Conservation (phyloP, 306 rosid genomes). For the Abrus pulchellus region DNA sequence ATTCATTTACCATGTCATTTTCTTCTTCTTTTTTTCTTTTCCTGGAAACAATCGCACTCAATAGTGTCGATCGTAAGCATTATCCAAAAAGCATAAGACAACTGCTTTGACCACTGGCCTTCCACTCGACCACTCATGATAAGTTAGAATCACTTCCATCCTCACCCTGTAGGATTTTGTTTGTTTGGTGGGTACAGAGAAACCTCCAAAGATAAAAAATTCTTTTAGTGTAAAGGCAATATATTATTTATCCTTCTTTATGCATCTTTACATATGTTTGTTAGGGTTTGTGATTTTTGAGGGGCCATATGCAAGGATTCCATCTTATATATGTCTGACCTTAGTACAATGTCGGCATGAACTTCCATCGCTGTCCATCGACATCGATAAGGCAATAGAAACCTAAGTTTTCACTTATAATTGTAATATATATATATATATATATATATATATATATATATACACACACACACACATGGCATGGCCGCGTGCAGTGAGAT, state of each 20-base stretch:
- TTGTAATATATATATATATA: not conserved
- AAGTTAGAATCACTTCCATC: constrained; percentile 13
- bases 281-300: constrained; percentile 43
- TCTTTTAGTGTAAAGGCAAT: constrained; percentile 13
- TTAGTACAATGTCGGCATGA: not conserved
- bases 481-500: not conserved
- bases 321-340: not conserved
- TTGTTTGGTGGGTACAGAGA: constrained; percentile 32
- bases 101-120: not conserved
- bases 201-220: not conserved
- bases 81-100: not conserved
- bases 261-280: constrained; percentile 27
- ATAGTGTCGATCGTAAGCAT: not conserved
- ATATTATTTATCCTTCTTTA: constrained; percentile 28
- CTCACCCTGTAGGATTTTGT: constrained; percentile 44
- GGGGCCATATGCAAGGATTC: constrained; percentile 14
- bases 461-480: not conserved
- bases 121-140: not conserved
- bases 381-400: not conserved
- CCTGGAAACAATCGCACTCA: not conserved
- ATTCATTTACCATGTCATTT: not conserved
- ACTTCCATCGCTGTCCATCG: not conserved
- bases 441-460: too few relatives aligned
- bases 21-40: not conserved
- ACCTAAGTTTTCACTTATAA: not conserved